These are phyloP conservation scores for Ophiosphaerella herpotricha DNA, from an alignment of 2,329 filamentous ascomycete species.

Conservation along the genomic window DNA sequence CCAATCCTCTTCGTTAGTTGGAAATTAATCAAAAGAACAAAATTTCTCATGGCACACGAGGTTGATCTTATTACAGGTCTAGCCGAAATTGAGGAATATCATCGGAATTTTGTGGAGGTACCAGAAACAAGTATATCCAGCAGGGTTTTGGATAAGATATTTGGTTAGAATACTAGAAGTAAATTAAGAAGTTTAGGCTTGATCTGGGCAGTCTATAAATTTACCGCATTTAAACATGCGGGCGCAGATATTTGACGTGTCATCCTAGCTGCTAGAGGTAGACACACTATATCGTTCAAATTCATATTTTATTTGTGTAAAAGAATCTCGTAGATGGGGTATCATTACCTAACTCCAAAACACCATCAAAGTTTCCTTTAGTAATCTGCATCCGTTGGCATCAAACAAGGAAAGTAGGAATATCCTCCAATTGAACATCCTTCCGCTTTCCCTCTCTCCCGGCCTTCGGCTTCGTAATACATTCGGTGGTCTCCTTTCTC, in stretches of 20 bases:
- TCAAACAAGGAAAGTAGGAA: slow-evolving; percentile 53
- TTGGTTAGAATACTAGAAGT: slow-evolving; percentile 35
- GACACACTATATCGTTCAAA: neutral
- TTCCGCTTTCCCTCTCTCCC: slow-evolving; percentile 33
- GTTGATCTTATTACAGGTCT: slow-evolving; percentile 67
- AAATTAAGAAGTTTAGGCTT: neutral
- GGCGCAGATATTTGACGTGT: neutral
- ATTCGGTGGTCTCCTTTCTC: slow-evolving; percentile 29
- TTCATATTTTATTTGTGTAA: neutral
- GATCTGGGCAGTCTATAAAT: too few species aligned
- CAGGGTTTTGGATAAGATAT: slow-evolving; percentile 52
- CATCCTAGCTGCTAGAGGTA: too few species aligned
- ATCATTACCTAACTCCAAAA: slow-evolving; percentile 1
- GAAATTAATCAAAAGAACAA: slow-evolving; percentile 71
- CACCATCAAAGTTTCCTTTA: too few species aligned
- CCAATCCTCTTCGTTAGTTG: slow-evolving; percentile 71
- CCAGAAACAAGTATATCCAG: slow-evolving; percentile 54
- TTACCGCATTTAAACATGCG: neutral
- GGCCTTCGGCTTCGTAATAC: slow-evolving; percentile 38
- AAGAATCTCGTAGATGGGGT: slow-evolving; percentile 1
- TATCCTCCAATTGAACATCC: slow-evolving; percentile 40
- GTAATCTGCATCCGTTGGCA: neutral
- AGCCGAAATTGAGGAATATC: slow-evolving; percentile 71
- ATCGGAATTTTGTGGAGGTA: slow-evolving; percentile 61
- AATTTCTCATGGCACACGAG: slow-evolving; percentile 60